Conservation (phyloP, 2,329 filamentous ascomycete genomes). For the Neonectria coccinea region DNA sequence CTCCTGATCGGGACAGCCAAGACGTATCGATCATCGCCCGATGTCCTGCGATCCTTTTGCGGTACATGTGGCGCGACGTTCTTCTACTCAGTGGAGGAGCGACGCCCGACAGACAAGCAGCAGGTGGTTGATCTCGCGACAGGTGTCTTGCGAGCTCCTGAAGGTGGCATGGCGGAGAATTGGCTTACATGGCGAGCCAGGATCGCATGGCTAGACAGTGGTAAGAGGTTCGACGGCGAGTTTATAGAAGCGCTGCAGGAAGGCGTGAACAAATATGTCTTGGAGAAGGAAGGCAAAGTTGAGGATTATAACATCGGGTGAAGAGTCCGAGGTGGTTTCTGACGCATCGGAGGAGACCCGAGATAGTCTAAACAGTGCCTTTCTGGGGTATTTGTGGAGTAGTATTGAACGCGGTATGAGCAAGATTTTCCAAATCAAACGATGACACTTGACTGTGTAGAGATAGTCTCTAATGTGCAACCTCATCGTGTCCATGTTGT, state of each 20-base stretch:
- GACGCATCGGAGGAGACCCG: constrained; percentile 33
- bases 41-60: constrained; percentile 58
- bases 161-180: constrained; percentile 56
- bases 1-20: constrained; percentile 58
- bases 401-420: not conserved
- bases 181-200: constrained; percentile 61
- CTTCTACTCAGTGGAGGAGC: constrained; percentile 49
- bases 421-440: not conserved
- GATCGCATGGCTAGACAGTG: constrained; percentile 50
- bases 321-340: constrained; percentile 28
- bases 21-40: constrained; percentile 54
- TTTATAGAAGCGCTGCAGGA: constrained; percentile 52
- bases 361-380: constrained; percentile 2
- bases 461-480: not conserved
- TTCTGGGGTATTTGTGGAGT: constrained; percentile 5
- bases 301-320: constrained; percentile 45
- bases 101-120: constrained; percentile 46
- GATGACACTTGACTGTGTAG: not conserved
- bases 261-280: constrained; percentile 55
- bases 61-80: constrained; percentile 59
- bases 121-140: constrained; percentile 57
- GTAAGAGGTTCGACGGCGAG: constrained; percentile 51
- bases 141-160: constrained; percentile 58
- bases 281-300: constrained; percentile 50
- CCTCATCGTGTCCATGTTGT: not conserved